phyloP scores from a whole-genome alignment of 495 filamentous ascomycete genomes.

The Penicillium alfredii region DNA sequence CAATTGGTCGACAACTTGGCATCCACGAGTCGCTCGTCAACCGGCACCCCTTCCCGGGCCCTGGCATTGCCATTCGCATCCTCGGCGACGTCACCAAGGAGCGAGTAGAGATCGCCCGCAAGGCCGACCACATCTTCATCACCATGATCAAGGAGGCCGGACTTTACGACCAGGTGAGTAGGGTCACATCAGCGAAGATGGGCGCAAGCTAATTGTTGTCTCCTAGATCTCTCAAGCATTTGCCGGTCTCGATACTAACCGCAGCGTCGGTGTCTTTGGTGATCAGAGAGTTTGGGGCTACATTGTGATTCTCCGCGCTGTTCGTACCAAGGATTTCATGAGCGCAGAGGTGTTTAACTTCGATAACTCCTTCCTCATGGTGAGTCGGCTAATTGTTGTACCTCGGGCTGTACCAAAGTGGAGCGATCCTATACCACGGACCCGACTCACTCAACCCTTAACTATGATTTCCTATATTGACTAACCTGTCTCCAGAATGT shows the following conservation, averaged over 20 bases:
- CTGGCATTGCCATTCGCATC: constrained; percentile 85
- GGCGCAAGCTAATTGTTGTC: constrained; percentile 3
- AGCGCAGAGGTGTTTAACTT: constrained; percentile 14
- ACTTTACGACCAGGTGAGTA: constrained; percentile 57
- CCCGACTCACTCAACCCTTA: background rate
- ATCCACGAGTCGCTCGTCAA: constrained; percentile 73
- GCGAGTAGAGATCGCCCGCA: constrained; percentile 69
- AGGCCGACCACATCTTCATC: constrained; percentile 83
- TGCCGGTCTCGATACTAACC: constrained; percentile 55
- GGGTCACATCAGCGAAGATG: background rate
- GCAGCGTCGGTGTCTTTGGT: constrained; percentile 19
- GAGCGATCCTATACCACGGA: no score
- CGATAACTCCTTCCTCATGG: constrained; percentile 9
- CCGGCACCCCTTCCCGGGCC: constrained; percentile 76
- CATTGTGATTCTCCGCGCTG: constrained; percentile 22
- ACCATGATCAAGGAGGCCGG: constrained; percentile 77
- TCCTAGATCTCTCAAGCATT: constrained; percentile 68
- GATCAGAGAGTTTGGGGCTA: constrained; percentile 21
- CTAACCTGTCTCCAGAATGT: constrained; percentile 11
- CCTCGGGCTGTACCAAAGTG: no score
- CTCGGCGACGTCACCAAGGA: constrained; percentile 81
- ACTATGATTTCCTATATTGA: background rate
- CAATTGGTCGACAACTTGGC: constrained; percentile 69
- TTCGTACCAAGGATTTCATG: constrained; percentile 21
- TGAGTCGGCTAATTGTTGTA: constrained; percentile 1